These are phyloP conservation scores for Backusella sp. DNA, from an alignment of 192 early-diverging fungal species.

Conservation along the genomic window DNA sequence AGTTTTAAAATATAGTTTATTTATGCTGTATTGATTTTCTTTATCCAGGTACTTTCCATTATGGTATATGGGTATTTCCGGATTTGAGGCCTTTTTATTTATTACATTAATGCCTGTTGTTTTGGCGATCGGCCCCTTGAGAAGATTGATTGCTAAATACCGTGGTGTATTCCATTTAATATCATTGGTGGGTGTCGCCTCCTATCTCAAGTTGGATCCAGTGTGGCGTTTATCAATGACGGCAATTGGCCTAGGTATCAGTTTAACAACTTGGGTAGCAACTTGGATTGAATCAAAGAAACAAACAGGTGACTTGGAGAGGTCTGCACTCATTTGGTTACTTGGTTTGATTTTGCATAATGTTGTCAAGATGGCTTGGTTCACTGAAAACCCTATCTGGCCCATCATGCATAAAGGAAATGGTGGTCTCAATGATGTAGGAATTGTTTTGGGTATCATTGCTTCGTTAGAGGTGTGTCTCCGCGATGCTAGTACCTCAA, in stretches of 20 bases:
- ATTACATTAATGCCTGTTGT: constrained; percentile 57
- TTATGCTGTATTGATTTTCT: neutral
- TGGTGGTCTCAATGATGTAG: constrained; percentile 71
- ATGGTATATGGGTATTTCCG: constrained; percentile 85
- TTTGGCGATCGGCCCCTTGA: constrained; percentile 55
- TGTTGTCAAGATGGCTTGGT: constrained; percentile 72
- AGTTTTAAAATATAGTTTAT: neutral
- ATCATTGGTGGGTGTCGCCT: constrained; percentile 61
- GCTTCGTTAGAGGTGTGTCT: constrained; percentile 57
- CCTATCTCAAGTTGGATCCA: constrained; percentile 59
- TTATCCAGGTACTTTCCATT: constrained; percentile 79
- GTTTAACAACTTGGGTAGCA: constrained; percentile 55
- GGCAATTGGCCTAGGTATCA: constrained; percentile 56
- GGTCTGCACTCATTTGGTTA: constrained; percentile 61
- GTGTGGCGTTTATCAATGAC: constrained; percentile 56
- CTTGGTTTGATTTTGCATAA: constrained; percentile 67
- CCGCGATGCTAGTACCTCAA: constrained; percentile 30
- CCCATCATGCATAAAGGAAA: constrained; percentile 73
- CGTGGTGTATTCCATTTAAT: constrained; percentile 55
- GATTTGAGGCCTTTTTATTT: constrained; percentile 73
- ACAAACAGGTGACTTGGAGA: constrained; percentile 57
- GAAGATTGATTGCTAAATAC: constrained; percentile 49
- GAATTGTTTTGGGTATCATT: constrained; percentile 58
- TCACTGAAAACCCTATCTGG: constrained; percentile 81
- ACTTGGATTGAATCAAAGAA: constrained; percentile 55